Evolutionary conservation across 306 rosid genomes (phyloP), one percentile per base, ranked within the genome.

Genomic region (Vicia sativa): DNA sequence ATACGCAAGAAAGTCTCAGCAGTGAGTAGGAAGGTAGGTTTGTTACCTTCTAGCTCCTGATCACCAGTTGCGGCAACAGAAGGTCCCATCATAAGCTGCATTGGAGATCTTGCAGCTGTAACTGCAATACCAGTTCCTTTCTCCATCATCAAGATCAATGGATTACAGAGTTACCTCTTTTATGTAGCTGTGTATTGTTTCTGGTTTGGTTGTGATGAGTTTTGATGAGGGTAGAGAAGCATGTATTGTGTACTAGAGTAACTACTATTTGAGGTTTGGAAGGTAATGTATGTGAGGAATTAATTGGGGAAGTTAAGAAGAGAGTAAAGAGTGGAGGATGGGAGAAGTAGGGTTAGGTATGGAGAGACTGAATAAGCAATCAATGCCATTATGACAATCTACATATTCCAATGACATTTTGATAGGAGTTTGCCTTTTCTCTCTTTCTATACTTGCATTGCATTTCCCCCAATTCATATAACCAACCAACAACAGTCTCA

Each of bases 1-100:
- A 92, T 35, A 9, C 98, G 96, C n/a, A 92, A 75, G 61, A 89
- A 72, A 8, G 91, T 81, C 79, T 92, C 98, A 6, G 84, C 82
- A 35, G 88, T 65, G 21, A 93, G 86, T 44, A 87, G 74, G 57
- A 52, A 52, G 15, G 74, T 52, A 64, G 37, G 35, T 59, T 15
- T 57, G 68, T 3, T 45, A 7, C 67, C 74, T 54, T 63, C 73
- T 10, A 18, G 6, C 6, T 73, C 79, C 9, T 74, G 77, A 5
- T 37, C 65, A 14, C 45, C 12, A 2, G 7, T 12, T 67, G 26
- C 16, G 4, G 70, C 11, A 48, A 23, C 25, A 18, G 13, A n/a
- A 52, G 34, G 34, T 52, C 16, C 80, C 72, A 61, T 43, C 58
- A 48, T 41, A 44, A 56, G 1, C 9, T 66, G 80, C 86, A 75